Percentiles rank a stretch among this genome's conserved stretches.
These are phyloP conservation scores for Phymatotrichopsis omnivora DNA, from an alignment of 2,329 filamentous ascomycete species.

Conservation along the genomic window DNA sequence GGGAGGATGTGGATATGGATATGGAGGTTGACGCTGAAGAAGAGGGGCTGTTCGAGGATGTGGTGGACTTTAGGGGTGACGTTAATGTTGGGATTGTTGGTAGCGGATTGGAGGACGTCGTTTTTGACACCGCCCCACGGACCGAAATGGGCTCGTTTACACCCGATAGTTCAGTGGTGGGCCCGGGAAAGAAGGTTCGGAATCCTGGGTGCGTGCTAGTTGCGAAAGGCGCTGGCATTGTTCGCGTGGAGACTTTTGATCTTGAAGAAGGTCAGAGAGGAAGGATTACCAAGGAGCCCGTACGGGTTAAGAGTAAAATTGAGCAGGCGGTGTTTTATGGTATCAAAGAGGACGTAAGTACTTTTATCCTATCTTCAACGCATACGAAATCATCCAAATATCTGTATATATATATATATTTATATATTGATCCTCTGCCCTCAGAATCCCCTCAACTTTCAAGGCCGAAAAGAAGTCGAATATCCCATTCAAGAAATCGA, in stretches of 20 bases:
- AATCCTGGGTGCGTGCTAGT: constrained; percentile 50
- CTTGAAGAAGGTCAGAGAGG: constrained; percentile 32
- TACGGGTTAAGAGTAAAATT: constrained; percentile 79
- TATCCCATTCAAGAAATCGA: constrained; percentile 64
- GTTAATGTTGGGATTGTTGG: constrained; percentile 53
- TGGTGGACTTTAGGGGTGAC: constrained; percentile 64
- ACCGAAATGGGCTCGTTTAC: constrained; percentile 16
- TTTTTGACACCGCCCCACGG: constrained; percentile 22
- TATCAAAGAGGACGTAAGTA: constrained; percentile 49
- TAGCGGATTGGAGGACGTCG: constrained; percentile 51
- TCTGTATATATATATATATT: neutral
- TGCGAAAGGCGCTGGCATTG: constrained; percentile 52
- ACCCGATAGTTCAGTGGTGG: neutral
- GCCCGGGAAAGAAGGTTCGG: constrained; percentile 21
- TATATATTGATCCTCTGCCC: no score
- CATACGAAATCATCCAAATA: constrained; percentile 4
- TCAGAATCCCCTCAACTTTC: constrained; percentile 77
- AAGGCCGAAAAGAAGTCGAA: constrained; percentile 52
- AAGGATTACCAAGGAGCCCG: constrained; percentile 31
- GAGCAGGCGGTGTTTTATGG: constrained; percentile 95
- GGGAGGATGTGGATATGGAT: constrained; percentile 34
- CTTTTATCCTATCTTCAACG: neutral
- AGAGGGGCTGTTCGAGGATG: constrained; percentile 69
- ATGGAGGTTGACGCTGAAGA: constrained; percentile 17
- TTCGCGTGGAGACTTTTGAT: constrained; percentile 43